Percentiles rank a stretch among this genome's conserved stretches.
phyloP scores from a whole-genome alignment of 805 yeast species.

The Saccharomyces jurei region DNA sequence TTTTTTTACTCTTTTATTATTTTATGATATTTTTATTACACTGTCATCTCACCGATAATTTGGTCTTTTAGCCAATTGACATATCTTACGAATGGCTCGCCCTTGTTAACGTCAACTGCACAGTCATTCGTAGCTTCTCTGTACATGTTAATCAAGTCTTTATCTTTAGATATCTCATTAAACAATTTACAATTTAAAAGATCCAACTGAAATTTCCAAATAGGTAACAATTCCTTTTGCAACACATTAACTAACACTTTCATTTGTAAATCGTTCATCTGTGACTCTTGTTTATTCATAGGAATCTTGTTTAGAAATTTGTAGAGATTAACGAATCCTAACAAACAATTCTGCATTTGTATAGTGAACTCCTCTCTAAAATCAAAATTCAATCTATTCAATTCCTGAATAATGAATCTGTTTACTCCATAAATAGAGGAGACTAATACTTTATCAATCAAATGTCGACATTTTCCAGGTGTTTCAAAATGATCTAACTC shows the following conservation, averaged over 20 bases:
- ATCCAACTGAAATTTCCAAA: conserved; percentile 22
- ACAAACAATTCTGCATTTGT: conserved; percentile 18
- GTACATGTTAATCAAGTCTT: conserved; percentile 7
- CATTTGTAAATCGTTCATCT: conserved; percentile 13
- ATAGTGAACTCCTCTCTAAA: neutral
- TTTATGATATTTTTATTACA: neutral
- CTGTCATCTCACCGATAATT: conserved; percentile 10
- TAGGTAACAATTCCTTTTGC: conserved; percentile 15
- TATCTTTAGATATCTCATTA: conserved; percentile 8
- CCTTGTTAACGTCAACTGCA: conserved; percentile 6
- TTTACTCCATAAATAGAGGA: neutral
- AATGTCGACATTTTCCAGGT: conserved; percentile 9
- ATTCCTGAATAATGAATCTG: neutral
- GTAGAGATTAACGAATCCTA: conserved; percentile 20
- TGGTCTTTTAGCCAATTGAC: conserved; percentile 21
- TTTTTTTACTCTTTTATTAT: neutral
- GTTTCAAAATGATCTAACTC: conserved; percentile 8
- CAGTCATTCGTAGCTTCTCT: conserved; percentile 6
- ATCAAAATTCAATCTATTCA: neutral
- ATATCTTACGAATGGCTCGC: conserved; percentile 11
- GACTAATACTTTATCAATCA: conserved; percentile 11
- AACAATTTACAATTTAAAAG: conserved; percentile 16
- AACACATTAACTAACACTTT: conserved; percentile 15
- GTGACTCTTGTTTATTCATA: conserved; percentile 9
- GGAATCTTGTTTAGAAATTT: conserved; percentile 19